These are phyloP conservation scores for Fusarium sp. DNA, from an alignment of 2,329 filamentous ascomycete species.

Conservation along the genomic window DNA sequence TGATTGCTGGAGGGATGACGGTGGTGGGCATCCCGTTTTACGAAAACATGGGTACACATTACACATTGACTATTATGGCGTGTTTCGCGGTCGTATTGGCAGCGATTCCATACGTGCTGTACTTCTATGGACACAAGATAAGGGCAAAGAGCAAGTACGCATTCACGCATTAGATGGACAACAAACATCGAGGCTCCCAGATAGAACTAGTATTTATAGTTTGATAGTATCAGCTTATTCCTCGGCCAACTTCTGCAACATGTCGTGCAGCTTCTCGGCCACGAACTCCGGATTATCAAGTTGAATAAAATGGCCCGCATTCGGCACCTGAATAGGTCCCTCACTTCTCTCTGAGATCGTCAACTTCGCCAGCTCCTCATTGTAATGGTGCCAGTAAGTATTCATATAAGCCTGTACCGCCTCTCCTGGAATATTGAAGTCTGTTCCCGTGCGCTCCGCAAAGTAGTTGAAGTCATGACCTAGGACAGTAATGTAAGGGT, in stretches of 20 bases:
- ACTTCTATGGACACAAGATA: conserved; percentile 34
- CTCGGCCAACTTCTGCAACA: conserved; percentile 8
- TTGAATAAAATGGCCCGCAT: conserved; percentile 53
- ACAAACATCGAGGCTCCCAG: not conserved
- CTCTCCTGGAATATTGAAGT: not conserved
- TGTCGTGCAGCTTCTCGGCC: conserved; percentile 26
- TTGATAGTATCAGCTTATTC: not conserved
- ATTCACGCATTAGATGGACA: not conserved
- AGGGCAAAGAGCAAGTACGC: conserved; percentile 37
- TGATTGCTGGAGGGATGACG: conserved; percentile 47
- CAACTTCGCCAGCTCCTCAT: conserved; percentile 58
- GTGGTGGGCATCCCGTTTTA: conserved; percentile 49
- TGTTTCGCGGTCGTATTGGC: conserved; percentile 43
- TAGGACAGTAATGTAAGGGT: conserved; percentile 34
- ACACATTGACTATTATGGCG: conserved; percentile 47
- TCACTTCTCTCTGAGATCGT: conserved; percentile 52
- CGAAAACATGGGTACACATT: conserved; percentile 46
- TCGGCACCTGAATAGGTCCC: conserved; percentile 27
- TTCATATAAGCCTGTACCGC: conserved; percentile 62
- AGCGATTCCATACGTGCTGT: conserved; percentile 44
- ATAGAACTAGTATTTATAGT: not conserved
- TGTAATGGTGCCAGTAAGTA: conserved; percentile 63
- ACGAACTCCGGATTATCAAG: conserved; percentile 60
- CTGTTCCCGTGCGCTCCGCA: conserved; percentile 1
- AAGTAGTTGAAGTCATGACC: conserved; percentile 39